phyloP scores from a whole-genome alignment of 441 rosid genomes.

The Rhodomyrtus psidioides region DNA sequence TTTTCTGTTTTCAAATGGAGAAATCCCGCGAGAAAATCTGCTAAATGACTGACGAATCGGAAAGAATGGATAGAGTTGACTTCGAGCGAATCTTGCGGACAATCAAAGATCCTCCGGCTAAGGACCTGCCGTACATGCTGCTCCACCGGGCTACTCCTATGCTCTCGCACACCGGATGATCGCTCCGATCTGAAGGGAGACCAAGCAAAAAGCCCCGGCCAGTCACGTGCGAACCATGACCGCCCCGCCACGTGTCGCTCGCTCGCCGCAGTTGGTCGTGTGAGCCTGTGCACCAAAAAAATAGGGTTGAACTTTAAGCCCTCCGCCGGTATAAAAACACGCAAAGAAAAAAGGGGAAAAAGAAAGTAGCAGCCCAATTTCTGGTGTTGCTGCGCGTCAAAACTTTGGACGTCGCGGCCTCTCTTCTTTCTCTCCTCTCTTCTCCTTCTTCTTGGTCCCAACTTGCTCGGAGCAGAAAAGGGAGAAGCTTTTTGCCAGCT shows the following conservation, averaged over 20 bases:
- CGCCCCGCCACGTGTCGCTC: slow-evolving; percentile 4
- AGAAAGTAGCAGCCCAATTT: neutral
- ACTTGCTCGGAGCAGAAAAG: neutral
- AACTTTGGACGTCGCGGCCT: slow-evolving; percentile 10
- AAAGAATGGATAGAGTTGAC: neutral
- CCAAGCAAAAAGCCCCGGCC: neutral
- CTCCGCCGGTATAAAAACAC: neutral
- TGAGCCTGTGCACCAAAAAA: neutral
- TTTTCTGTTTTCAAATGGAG: neutral
- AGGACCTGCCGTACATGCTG: neutral
- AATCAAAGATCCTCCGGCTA: neutral
- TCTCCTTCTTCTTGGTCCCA: neutral
- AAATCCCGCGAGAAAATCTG: neutral
- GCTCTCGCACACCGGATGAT: neutral
- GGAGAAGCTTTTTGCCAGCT: neutral
- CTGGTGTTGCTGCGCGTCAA: neutral
- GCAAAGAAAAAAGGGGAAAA: neutral
- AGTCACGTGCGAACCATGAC: neutral
- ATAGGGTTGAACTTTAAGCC: neutral
- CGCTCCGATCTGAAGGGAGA: neutral
- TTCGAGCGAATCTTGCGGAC: neutral
- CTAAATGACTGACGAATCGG: neutral
- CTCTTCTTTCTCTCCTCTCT: neutral
- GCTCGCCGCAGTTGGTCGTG: neutral
- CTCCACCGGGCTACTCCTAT: neutral